phyloP scores from a whole-genome alignment of 345 rosid species.

The Salix viminalis region DNA sequence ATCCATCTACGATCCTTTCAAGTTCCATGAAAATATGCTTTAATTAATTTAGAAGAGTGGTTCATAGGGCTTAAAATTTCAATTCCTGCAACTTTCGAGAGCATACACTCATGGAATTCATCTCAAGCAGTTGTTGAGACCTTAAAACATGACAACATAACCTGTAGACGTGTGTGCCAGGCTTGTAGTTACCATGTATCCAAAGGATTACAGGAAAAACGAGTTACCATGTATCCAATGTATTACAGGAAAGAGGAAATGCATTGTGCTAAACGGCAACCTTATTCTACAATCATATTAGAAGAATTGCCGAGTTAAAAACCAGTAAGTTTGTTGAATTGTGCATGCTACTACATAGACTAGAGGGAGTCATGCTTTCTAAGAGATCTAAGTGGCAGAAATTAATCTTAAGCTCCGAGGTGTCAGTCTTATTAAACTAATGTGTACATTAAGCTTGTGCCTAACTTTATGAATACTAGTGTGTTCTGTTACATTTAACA shows the following conservation, averaged over 20 bases:
- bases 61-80: background rate
- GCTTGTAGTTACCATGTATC: background rate
- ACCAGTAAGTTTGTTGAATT: background rate
- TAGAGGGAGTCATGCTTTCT: background rate
- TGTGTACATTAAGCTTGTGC: background rate
- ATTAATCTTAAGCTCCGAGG: background rate
- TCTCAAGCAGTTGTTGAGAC: background rate
- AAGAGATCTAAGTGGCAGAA: background rate
- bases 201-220: background rate
- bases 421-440: background rate
- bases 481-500: background rate
- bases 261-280: background rate
- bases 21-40: background rate
- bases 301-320: background rate
- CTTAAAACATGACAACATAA: background rate
- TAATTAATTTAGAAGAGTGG: background rate
- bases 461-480: background rate
- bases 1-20: background rate
- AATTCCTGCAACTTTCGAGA: background rate
- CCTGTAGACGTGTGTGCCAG: background rate
- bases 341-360: background rate
- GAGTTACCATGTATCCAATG: background rate
- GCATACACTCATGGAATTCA: background rate
- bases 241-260: background rate
- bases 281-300: background rate